A percentile compares a stretch with the other conserved stretches of the same genome.
Conservation (phyloP, 345 rosid genomes). For the Nasturtium officinale region DNA sequence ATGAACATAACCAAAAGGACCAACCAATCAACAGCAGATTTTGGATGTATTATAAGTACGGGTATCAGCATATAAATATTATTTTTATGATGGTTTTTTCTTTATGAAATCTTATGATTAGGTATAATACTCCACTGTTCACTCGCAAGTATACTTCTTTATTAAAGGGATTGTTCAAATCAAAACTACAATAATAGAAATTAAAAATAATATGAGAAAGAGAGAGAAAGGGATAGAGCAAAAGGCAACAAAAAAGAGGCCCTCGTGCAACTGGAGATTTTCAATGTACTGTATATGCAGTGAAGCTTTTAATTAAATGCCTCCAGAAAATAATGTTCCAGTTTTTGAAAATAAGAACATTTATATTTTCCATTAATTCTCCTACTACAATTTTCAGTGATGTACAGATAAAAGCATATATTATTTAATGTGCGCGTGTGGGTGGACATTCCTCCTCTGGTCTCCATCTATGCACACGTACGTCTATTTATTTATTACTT, state of each 20-base stretch:
- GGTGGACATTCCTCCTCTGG: constrained; percentile 48
- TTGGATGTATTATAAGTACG: constrained; percentile 36
- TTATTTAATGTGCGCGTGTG: constrained; percentile 57
- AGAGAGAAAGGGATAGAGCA: constrained; percentile 35
- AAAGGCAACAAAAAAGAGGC: constrained; percentile 62
- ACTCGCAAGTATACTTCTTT: background rate
- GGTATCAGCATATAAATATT: background rate
- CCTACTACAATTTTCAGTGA: constrained; percentile 27
- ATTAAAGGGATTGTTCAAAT: background rate
- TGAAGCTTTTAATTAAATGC: constrained; percentile 42
- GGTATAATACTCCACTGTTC: background rate
- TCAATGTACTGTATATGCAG: constrained; percentile 37
- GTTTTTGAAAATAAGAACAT: constrained; percentile 6
- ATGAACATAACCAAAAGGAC: constrained; percentile 15
- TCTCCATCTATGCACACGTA: constrained; percentile 46
- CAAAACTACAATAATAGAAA: constrained; percentile 13
- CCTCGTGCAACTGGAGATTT: constrained; percentile 75
- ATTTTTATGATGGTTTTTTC: background rate
- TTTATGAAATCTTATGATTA: background rate
- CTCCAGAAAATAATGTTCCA: constrained; percentile 1
- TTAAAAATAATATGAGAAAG: constrained; percentile 33
- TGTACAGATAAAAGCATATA: constrained; percentile 37
- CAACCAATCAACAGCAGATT: constrained; percentile 35
- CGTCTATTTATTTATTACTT: constrained; percentile 22
- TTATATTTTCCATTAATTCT: constrained; percentile 16